Evolutionary conservation across 2,329 filamentous ascomycete species (phyloP).

Genomic region (Lasiodiplodia sp.): DNA sequence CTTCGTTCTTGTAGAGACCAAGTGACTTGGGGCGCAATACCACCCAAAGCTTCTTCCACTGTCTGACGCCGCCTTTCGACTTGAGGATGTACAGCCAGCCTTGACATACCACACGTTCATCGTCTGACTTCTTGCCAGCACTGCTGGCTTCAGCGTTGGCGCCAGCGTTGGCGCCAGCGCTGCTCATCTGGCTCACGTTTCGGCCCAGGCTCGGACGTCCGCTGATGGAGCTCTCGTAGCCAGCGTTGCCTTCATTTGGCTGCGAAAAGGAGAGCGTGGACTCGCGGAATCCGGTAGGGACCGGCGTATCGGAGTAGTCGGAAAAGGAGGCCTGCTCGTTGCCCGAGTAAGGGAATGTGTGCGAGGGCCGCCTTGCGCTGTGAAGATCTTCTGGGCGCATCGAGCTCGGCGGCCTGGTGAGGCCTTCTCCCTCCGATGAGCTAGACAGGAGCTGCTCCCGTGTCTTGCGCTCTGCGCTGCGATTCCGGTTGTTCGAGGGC

Average conservation of each 20-base stretch:
- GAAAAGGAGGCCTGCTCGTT: constrained; percentile 79
- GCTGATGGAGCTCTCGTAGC: constrained; percentile 38
- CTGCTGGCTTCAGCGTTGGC: constrained; percentile 37
- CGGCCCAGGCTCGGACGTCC: constrained; percentile 42
- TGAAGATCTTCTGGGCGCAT: constrained; percentile 42
- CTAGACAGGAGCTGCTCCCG: constrained; percentile 48
- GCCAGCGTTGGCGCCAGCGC: constrained; percentile 46
- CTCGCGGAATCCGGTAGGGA: constrained; percentile 54
- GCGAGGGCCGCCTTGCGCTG: constrained; percentile 63
- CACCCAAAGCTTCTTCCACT: constrained; percentile 96
- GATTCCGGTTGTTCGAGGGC: background rate
- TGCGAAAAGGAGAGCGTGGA: constrained; percentile 55
- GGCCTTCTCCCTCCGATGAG: constrained; percentile 54
- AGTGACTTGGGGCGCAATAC: constrained; percentile 86
- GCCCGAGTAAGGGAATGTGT: constrained; percentile 68
- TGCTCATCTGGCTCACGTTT: constrained; percentile 71
- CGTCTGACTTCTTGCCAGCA: constrained; percentile 56
- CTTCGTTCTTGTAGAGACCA: constrained; percentile 90
- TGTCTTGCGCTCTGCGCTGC: constrained; percentile 14
- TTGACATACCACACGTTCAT: constrained; percentile 91
- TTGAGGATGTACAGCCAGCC: constrained; percentile 87
- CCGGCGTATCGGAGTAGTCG: constrained; percentile 76
- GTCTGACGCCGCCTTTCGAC: constrained; percentile 80
- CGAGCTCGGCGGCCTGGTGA: constrained; percentile 38
- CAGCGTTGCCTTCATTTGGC: constrained; percentile 31